Evolutionary conservation across 768 basidiomycete genomes (phyloP), one percentile per base, ranked within the genome.

Genomic region (Boletales sp.): DNA sequence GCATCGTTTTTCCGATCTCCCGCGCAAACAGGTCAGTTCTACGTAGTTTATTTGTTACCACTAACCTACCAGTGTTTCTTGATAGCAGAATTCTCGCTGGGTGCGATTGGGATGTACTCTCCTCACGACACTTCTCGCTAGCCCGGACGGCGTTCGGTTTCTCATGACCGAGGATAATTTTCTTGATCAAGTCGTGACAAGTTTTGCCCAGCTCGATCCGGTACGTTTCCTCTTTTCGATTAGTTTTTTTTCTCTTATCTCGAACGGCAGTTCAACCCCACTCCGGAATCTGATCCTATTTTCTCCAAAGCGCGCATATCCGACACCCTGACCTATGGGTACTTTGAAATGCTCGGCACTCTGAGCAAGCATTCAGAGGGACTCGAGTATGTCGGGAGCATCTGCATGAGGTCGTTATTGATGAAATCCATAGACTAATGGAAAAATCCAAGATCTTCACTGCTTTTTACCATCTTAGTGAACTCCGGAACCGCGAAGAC

Each of bases 381-480:
- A 21, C 80, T 94, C 19, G 88, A 90, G 94, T 94, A 64, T 57
- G 87, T 72, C 39, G 14, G 19, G 11, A 18, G 37, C 11, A 30
- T 18, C 36, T 43, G 9, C 41, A 43, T 43, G 17, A 41, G 39
- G 37, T 44, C 11, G 12, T 31, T 25, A 36, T 39, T 56, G 7
- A 59, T 49, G 12, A 43, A 40, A 12, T 15, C 12, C 14, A 13
- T 52, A 95, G 94, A 39, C 70, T 98, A 13, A 71, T 99, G 67
- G 93, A 96, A 68, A 89, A 89, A 58, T 87, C 87, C 69, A 90
- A 88, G 60, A 79, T 97, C 25, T 98, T 97, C 67, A 98, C 94
- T 1, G 87, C 90, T 0, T 94, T 98, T 67, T 98, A 98, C 64
- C 94, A 94, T 63, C 71, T 98, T 39, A 91, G 87, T 61, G 96